These are phyloP conservation scores for Aspergillus quadricinctus DNA, from an alignment of 2,329 filamentous ascomycete species.

Conservation along the genomic window DNA sequence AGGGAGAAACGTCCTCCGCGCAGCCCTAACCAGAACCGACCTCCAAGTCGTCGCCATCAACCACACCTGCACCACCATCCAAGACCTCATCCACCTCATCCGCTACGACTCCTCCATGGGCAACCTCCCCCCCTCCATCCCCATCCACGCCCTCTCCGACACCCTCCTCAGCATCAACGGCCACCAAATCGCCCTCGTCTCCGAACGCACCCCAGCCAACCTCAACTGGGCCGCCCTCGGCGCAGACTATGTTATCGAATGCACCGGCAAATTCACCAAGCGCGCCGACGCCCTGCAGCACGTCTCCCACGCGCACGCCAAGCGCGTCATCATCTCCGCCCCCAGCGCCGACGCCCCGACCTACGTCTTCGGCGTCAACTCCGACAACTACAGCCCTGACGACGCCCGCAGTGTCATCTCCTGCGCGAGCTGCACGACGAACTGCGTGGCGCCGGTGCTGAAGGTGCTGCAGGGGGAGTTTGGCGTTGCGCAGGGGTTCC, in stretches of 20 bases:
- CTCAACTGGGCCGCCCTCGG: slow-evolving; percentile 24
- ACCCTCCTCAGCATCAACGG: slow-evolving; percentile 56
- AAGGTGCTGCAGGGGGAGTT: slow-evolving; percentile 29
- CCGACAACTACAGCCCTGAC: slow-evolving; percentile 17
- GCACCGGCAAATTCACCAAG: slow-evolving; percentile 60
- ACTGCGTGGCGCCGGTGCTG: slow-evolving; percentile 29
- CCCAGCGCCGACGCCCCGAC: slow-evolving; percentile 67
- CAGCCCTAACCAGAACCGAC: slow-evolving; percentile 19
- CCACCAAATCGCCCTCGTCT: slow-evolving; percentile 20
- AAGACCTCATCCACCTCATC: slow-evolving; percentile 28
- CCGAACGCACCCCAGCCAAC: slow-evolving; percentile 23
- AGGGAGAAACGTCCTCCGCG: slow-evolving; percentile 61
- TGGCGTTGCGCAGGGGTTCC: slow-evolving; percentile 27
- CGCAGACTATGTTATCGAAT: slow-evolving; percentile 26
- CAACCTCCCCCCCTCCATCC: slow-evolving; percentile 95
- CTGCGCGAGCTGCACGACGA: slow-evolving; percentile 32
- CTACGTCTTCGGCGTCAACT: slow-evolving; percentile 31
- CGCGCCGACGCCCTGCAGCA: slow-evolving; percentile 83
- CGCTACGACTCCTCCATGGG: slow-evolving; percentile 51
- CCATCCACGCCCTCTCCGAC: slow-evolving; percentile 85
- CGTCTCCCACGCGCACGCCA: slow-evolving; percentile 73
- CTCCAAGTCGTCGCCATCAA: slow-evolving; percentile 27
- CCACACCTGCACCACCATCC: slow-evolving; percentile 24
- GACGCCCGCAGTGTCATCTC: slow-evolving; percentile 24
- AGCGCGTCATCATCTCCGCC: slow-evolving; percentile 69